A percentile compares a stretch with the other conserved stretches of the same genome.
Evolutionary conservation across 495 filamentous ascomycete species (phyloP).

Genomic region (Penicillium coffeae): DNA sequence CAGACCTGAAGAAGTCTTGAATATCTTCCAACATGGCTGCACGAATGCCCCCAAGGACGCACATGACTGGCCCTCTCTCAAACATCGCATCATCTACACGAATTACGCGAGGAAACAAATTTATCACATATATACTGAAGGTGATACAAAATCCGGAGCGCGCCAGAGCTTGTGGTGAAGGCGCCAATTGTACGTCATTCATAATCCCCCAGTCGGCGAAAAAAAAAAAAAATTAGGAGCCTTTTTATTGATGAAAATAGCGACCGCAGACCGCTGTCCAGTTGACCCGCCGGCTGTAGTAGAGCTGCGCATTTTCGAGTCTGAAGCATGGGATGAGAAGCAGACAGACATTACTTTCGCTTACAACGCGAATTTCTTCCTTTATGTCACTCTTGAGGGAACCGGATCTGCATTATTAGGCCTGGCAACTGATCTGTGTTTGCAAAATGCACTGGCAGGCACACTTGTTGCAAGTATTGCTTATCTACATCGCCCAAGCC

Average conservation of each 20-base stretch:
- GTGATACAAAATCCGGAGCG: slow-evolving; percentile 94
- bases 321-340: slow-evolving; percentile 51
- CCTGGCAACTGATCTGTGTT: slow-evolving; percentile 62
- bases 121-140: slow-evolving; percentile 74
- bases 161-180: slow-evolving; percentile 92
- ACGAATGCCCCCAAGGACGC: slow-evolving; percentile 29
- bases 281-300: slow-evolving; percentile 97
- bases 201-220: no score
- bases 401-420: slow-evolving; percentile 82
- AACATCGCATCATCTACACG: slow-evolving; percentile 63
- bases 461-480: slow-evolving; percentile 96
- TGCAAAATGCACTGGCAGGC: slow-evolving; percentile 83
- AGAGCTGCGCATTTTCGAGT: slow-evolving; percentile 81
- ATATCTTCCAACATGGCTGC: slow-evolving; percentile 26
- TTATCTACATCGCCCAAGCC: slow-evolving; percentile 85
- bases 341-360: slow-evolving; percentile 79
- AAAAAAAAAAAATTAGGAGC: slow-evolving; percentile 5
- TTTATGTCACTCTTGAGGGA: slow-evolving; percentile 86
- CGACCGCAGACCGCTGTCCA: slow-evolving; percentile 90
- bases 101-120: slow-evolving; percentile 72
- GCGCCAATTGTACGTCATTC: slow-evolving; percentile 76
- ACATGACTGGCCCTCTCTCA: slow-evolving; percentile 35
- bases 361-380: slow-evolving; percentile 97
- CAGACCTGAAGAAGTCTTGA: no score
- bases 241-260: slow-evolving; percentile 39